Evolutionary conservation across 805 yeast species (phyloP), one percentile per base, ranked within the genome.

Genomic region (Hanseniaspora meyeri): DNA sequence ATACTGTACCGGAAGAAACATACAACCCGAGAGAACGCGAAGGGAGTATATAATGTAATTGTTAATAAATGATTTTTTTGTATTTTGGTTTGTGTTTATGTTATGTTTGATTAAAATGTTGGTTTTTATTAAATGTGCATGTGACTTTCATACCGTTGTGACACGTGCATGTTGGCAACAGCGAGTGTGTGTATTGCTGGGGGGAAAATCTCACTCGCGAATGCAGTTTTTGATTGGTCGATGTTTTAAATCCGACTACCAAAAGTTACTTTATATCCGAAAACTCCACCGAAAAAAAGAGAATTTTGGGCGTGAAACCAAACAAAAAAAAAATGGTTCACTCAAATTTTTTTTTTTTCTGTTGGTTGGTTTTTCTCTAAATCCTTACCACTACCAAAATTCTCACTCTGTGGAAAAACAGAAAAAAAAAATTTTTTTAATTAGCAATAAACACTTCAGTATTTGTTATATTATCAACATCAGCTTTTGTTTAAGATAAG

Each of bases 1-100:
- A 38, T 31, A 46, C 46, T 14, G 29, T 53, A 29, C 57, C 57
- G 9, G 11, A 17, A 16, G 51, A 53, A 16, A 53, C 57, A 3
- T 53, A 46, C 31, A 14, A 46, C 12, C 50, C 56, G 2, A 43
- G 32, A 37, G 50, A 45, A 27, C 37, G 36, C 32, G 19, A 36
- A 27, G 40, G 40, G 8, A 46, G 39, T 34, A 19, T 46, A 11
- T 46, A 46, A 34, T 10, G 17, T 43, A 43, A 38, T 17, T 11
- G 16, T 24, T 24, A 24, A 43, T 29, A 24, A 29, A 19, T 6
- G 43, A 48, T 58, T 60, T 34, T 29, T 49, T 49, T 31, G 19
- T 39, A 39, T 40, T 4, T 27, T 36, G 24, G 12, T 11, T n/a
- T 19, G 12, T n/a, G n/a, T n/a, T n/a, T n/a, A n/a, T n/a, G n/a